These are phyloP conservation scores for Beauveria bassiana DNA, from an alignment of 2,329 filamentous ascomycete genomes.

Conservation along the genomic window DNA sequence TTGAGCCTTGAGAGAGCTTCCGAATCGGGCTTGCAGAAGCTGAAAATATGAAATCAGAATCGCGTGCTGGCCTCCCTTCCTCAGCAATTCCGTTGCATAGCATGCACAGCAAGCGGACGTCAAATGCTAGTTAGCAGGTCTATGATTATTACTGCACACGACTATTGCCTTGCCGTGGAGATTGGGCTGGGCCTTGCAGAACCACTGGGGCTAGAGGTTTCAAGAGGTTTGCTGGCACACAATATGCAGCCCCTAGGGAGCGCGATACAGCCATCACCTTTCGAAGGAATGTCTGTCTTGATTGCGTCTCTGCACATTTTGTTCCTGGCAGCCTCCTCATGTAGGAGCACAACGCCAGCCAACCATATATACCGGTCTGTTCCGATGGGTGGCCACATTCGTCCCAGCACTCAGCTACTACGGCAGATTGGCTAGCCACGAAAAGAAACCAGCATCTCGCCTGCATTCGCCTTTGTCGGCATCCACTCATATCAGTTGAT, in stretches of 20 bases:
- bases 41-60: neutral
- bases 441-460: neutral
- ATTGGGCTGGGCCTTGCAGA: neutral
- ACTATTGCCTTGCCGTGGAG: neutral
- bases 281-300: neutral
- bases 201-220: neutral
- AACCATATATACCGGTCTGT: neutral
- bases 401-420: neutral
- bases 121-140: neutral
- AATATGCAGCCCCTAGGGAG: neutral
- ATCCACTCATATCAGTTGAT: constrained; percentile 5
- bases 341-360: neutral
- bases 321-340: neutral
- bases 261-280: neutral
- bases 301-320: neutral
- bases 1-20: neutral
- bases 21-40: neutral
- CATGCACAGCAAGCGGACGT: neutral
- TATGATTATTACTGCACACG: neutral
- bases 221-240: neutral
- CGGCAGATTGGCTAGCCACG: neutral
- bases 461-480: neutral
- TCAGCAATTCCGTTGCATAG: neutral
- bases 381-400: neutral
- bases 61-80: neutral